Conservation (phyloP, 1,284 basidiomycete genomes). For the Tilletia indica region DNA sequence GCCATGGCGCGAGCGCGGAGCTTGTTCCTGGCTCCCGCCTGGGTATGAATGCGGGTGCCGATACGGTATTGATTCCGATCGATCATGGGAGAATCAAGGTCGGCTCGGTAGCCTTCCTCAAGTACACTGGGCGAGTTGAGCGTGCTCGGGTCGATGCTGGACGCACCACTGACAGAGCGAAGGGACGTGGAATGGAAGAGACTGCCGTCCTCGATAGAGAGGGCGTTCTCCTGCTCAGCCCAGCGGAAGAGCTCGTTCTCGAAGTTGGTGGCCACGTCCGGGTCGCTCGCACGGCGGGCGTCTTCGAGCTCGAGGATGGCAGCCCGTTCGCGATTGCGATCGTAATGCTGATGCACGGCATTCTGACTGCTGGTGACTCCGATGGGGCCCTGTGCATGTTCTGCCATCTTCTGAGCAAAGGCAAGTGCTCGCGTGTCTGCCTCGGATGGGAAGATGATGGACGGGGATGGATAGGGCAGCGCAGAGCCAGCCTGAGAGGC, state of each 20-base stretch:
- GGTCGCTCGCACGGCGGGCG: slow-evolving; percentile 19
- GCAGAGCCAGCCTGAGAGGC: background rate
- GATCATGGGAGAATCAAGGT: slow-evolving; percentile 20
- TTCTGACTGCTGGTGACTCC: background rate
- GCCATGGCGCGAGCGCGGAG: background rate
- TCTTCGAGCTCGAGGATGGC: slow-evolving; percentile 14
- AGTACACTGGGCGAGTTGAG: background rate
- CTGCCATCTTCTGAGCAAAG: background rate
- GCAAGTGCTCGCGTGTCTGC: background rate
- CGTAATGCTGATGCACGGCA: background rate
- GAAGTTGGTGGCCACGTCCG: slow-evolving; percentile 21
- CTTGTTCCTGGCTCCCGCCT: background rate
- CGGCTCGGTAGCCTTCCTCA: slow-evolving; percentile 18
- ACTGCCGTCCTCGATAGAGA: background rate
- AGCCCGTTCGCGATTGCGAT: background rate
- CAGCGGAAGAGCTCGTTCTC: slow-evolving; percentile 21
- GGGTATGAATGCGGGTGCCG: slow-evolving; percentile 20
- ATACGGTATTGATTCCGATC: slow-evolving; percentile 16
- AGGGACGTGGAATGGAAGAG: background rate
- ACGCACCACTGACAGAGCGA: too few species aligned
- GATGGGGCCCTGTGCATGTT: background rate
- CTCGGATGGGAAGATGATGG: slow-evolving; percentile 23
- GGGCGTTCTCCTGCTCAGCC: slow-evolving; percentile 18
- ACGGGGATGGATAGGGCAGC: slow-evolving; percentile 20
- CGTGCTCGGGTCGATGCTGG: background rate